Conservation (phyloP, 441 rosid species). For the Codiaeum variegatum region DNA sequence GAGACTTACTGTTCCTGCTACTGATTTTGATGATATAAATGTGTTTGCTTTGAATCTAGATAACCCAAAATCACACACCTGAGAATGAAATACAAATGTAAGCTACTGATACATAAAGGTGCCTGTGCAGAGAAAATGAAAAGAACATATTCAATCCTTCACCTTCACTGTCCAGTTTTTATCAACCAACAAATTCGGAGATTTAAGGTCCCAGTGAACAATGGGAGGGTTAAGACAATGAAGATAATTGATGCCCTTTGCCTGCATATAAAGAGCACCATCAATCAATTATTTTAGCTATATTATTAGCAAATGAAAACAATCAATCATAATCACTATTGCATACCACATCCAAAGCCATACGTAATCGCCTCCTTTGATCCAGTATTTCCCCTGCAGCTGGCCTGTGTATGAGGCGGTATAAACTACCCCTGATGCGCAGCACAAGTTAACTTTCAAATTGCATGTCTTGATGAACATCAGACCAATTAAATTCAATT, state of each 20-base stretch:
- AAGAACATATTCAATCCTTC: background rate
- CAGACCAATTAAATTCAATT: background rate
- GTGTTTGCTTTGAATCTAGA: conserved; percentile 93
- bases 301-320: conserved; percentile 7
- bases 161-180: conserved; percentile 96
- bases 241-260: conserved; percentile 93
- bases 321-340: conserved; percentile 6
- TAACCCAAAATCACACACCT: conserved; percentile 96
- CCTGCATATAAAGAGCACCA: conserved; percentile 46
- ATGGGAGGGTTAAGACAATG: conserved; percentile 87
- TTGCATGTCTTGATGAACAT: background rate
- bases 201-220: conserved; percentile 96
- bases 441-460: conserved; percentile 11
- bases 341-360: conserved; percentile 95
- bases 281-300: conserved; percentile 13
- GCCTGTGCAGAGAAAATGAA: background rate
- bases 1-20: conserved; percentile 89
- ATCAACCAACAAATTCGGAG: conserved; percentile 94
- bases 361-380: conserved; percentile 78
- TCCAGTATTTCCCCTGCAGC: conserved; percentile 81
- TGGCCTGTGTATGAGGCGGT: conserved; percentile 83
- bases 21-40: conserved; percentile 90
- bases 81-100: conserved; percentile 16
- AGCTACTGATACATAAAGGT: conserved; percentile 14
- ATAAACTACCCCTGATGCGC: conserved; percentile 80